Percentiles rank a stretch among this genome's conserved stretches.
These are phyloP conservation scores for Tephrocybe rancida DNA, from an alignment of 768 basidiomycete genomes.

Conservation along the genomic window DNA sequence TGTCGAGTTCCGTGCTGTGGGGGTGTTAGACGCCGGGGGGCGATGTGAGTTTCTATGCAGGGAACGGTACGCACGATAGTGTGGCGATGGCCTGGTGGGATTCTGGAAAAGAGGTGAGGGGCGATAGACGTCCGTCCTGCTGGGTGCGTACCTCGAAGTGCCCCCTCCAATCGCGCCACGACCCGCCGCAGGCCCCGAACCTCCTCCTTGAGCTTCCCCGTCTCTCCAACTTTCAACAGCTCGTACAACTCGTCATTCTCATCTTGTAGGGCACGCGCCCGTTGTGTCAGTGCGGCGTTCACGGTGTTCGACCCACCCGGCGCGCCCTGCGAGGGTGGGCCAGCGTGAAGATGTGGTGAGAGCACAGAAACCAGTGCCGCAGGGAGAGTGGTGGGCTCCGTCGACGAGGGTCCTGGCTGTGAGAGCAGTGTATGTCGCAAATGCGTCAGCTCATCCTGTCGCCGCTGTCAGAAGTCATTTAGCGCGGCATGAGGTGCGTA, in stretches of 20 bases:
- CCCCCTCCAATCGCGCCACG: conserved; percentile 70
- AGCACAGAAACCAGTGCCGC: conserved; percentile 70
- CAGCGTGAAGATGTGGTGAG: conserved; percentile 62
- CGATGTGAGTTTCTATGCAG: conserved; percentile 12
- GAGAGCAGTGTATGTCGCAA: conserved; percentile 66
- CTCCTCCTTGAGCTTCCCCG: conserved; percentile 82
- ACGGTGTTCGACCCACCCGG: conserved; percentile 54
- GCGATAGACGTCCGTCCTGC: background rate
- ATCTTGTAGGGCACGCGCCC: conserved; percentile 73
- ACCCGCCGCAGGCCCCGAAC: conserved; percentile 68
- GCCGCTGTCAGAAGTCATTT: conserved; percentile 9
- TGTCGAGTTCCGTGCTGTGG: conserved; percentile 73
- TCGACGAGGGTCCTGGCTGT: conserved; percentile 60
- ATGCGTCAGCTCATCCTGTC: conserved; percentile 72
- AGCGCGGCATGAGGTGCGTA: conserved; percentile 4
- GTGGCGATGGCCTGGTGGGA: conserved; percentile 73
- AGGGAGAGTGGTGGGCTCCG: conserved; percentile 70
- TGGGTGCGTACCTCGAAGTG: conserved; percentile 63
- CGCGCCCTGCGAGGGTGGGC: conserved; percentile 30
- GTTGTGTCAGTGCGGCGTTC: conserved; percentile 73
- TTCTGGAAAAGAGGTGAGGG: conserved; percentile 44
- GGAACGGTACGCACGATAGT: conserved; percentile 62
- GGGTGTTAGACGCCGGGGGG: conserved; percentile 16
- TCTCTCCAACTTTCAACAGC: conserved; percentile 72
- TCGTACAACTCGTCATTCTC: conserved; percentile 89